Evolutionary conservation across 257 asterid species (phyloP).

Genomic region (Lantana camara): DNA sequence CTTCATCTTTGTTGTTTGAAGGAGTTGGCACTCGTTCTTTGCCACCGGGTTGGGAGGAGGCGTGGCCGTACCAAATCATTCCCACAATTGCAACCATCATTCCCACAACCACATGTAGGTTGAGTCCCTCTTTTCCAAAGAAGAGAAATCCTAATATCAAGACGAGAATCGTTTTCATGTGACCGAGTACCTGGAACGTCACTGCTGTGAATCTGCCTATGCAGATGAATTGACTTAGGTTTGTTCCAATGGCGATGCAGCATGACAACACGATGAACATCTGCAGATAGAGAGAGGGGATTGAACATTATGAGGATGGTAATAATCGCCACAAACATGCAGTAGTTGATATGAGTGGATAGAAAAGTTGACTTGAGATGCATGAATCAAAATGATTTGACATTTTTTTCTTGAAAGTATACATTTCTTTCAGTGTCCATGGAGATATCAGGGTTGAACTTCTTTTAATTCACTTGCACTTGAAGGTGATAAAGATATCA

Average conservation of each 20-base stretch:
- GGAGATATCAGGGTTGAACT: no score
- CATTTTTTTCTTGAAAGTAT: no score
- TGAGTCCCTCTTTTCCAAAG: conserved; percentile 75
- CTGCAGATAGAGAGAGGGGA: conserved; percentile 42
- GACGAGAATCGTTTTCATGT: conserved; percentile 80
- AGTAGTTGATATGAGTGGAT: not conserved
- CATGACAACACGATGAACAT: conserved; percentile 58
- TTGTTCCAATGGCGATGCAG: conserved; percentile 70
- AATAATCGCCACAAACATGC: not conserved
- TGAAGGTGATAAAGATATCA: no score
- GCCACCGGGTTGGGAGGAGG: conserved; percentile 71
- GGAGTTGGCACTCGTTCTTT: conserved; percentile 46
- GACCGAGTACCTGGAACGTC: conserved; percentile 81
- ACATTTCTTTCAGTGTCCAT: no score
- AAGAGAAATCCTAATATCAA: conserved; percentile 70
- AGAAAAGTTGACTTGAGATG: no score
- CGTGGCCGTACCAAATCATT: conserved; percentile 76
- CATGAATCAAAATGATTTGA: no score
- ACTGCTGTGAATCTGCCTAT: conserved; percentile 91
- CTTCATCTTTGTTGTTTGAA: conserved; percentile 36
- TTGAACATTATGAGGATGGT: not conserved
- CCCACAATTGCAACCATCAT: conserved; percentile 67
- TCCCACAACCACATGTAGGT: conserved; percentile 64
- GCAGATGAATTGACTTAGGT: conserved; percentile 91
- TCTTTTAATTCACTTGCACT: no score